Conservation (phyloP, 1,284 basidiomycete genomes). For the Ustilago hordei region DNA sequence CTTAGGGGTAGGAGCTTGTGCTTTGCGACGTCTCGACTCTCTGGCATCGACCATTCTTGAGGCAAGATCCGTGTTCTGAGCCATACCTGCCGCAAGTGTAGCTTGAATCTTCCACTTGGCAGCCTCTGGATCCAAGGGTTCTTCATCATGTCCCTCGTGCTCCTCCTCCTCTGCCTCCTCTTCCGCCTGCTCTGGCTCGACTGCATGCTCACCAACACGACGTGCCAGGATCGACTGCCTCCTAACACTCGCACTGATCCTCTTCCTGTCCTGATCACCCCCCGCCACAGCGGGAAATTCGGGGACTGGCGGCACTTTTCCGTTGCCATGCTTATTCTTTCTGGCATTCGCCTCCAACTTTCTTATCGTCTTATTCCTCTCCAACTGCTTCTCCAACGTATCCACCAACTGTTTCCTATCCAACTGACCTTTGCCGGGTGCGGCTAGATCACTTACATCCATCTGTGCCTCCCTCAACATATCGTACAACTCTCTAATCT, state of each 20-base stretch:
- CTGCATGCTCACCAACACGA: constrained; percentile 8
- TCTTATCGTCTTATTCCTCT: constrained; percentile 68
- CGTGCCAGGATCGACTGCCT: constrained; percentile 42
- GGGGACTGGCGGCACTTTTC: constrained; percentile 16
- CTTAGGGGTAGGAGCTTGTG: constrained; percentile 17
- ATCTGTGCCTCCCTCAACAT: constrained; percentile 84
- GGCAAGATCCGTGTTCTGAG: constrained; percentile 63
- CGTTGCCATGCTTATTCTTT: constrained; percentile 39
- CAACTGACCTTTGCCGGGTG: constrained; percentile 56
- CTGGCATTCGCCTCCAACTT: constrained; percentile 68
- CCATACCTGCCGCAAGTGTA: constrained; percentile 66
- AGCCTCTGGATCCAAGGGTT: constrained; percentile 48
- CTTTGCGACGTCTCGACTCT: constrained; percentile 51
- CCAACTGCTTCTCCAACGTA: constrained; percentile 68
- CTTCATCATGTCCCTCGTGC: constrained; percentile 40
- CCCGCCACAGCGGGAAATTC: constrained; percentile 28
- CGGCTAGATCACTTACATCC: constrained; percentile 71
- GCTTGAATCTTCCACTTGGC: constrained; percentile 69
- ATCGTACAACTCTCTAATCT: constrained; percentile 92
- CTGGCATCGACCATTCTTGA: constrained; percentile 65
- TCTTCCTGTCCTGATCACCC: constrained; percentile 46
- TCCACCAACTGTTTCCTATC: constrained; percentile 74
- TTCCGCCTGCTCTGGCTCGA: constrained; percentile 15
- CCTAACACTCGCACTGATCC: constrained; percentile 52
- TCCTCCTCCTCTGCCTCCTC: constrained; percentile 12